Evolutionary conservation across 306 rosid genomes (phyloP).

Genomic region (Cucurbita argyrosperma): DNA sequence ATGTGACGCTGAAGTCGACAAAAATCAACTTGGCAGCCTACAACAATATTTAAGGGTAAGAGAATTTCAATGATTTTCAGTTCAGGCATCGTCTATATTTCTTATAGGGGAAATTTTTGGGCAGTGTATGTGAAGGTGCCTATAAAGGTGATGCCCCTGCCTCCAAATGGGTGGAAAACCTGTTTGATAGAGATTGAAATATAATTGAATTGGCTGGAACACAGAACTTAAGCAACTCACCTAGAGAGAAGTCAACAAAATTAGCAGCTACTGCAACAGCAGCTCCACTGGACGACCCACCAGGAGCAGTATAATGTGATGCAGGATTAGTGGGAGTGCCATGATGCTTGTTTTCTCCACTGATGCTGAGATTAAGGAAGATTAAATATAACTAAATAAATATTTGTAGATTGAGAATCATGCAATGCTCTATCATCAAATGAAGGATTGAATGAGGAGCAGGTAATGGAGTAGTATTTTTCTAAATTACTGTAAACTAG

Average conservation of each 20-base stretch:
- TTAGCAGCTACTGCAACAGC: constrained; percentile 89
- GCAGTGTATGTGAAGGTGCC: background rate
- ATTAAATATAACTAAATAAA: background rate
- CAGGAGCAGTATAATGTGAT: constrained; percentile 52
- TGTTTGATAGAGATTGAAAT: background rate
- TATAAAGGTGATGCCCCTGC: background rate
- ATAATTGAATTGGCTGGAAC: background rate
- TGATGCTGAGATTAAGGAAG: constrained; percentile 36
- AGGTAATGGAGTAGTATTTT: background rate
- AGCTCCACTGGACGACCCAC: constrained; percentile 90
- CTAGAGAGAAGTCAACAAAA: constrained; percentile 75
- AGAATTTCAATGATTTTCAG: background rate
- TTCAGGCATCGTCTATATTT: background rate
- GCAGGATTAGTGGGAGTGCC: constrained; percentile 81
- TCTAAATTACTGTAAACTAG: background rate
- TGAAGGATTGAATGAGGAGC: background rate
- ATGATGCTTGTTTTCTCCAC: constrained; percentile 72
- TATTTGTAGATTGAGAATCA: background rate
- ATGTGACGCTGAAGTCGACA: background rate
- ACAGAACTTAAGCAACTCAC: constrained; percentile 25
- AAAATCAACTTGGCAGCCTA: background rate
- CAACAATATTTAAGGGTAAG: background rate
- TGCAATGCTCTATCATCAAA: background rate
- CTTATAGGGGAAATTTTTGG: background rate
- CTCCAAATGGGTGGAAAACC: background rate